Conservation (phyloP, 179 eudicot species). For the Gypsophila paniculata region DNA sequence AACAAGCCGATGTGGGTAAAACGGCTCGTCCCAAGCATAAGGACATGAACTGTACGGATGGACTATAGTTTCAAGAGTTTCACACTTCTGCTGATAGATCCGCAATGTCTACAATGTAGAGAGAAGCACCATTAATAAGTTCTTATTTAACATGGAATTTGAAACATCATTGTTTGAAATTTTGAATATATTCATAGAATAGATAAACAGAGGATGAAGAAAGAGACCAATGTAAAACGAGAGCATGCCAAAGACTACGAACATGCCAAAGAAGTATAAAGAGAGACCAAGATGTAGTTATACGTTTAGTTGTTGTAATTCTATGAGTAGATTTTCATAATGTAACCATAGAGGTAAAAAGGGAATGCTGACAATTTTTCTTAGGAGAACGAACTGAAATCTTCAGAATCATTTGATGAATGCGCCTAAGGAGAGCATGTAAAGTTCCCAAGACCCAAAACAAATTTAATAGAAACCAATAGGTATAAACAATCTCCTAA, state of each 20-base stretch:
- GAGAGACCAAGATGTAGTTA: background rate
- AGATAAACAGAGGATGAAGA: background rate
- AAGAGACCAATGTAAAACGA: background rate
- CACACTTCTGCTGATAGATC: slow-evolving; percentile 89
- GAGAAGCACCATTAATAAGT: slow-evolving; percentile 6
- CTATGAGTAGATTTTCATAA: background rate
- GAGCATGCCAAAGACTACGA: background rate
- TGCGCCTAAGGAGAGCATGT: background rate
- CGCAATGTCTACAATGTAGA: slow-evolving; percentile 59
- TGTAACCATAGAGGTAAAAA: background rate
- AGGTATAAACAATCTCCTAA: background rate
- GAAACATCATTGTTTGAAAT: background rate
- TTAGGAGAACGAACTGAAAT: background rate
- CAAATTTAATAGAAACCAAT: background rate
- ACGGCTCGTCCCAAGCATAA: slow-evolving; percentile 99
- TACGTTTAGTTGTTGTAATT: background rate
- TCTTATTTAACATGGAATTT: slow-evolving; percentile 3
- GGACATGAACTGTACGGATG: slow-evolving; percentile 81
- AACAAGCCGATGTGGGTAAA: slow-evolving; percentile 78
- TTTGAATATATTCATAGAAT: slow-evolving; percentile 1
- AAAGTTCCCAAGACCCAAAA: background rate
- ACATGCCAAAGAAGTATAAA: background rate
- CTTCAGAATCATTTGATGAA: background rate
- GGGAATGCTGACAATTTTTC: background rate
- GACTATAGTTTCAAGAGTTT: slow-evolving; percentile 74